Conservation (phyloP, 208 protist genomes). For the Wallacemonas sp. region DNA sequence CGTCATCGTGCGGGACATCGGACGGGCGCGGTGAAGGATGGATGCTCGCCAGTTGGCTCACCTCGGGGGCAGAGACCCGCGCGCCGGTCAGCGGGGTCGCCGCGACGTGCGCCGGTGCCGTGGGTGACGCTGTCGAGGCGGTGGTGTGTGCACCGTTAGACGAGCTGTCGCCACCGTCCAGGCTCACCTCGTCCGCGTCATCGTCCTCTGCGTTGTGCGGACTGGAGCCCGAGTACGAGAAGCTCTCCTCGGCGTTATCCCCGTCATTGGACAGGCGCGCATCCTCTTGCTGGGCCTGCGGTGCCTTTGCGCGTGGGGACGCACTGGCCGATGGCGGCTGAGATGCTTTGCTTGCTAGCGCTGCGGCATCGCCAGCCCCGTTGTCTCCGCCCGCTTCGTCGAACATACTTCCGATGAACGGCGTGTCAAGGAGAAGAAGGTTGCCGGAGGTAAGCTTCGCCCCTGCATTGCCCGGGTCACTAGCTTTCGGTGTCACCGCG, state of each 20-base stretch:
- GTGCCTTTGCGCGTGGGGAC: background rate
- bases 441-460: too few species aligned
- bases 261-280: background rate
- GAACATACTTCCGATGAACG: background rate
- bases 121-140: slow-evolving; percentile 1
- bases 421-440: background rate
- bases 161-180: background rate
- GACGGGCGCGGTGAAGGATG: too few species aligned
- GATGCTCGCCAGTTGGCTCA: background rate
- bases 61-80: background rate
- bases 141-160: background rate
- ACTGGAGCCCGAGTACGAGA: background rate
- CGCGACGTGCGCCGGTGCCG: background rate
- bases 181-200: background rate
- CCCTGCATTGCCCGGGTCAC: too few species aligned
- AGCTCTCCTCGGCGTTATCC: background rate
- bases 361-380: background rate
- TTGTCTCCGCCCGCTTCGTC: background rate
- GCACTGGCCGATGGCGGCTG: too few species aligned
- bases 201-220: background rate
- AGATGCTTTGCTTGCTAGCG: too few species aligned
- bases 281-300: slow-evolving; percentile 5
- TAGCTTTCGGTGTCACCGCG: slow-evolving; percentile 8
- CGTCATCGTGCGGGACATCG: background rate
- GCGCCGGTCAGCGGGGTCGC: background rate